phyloP scores from a whole-genome alignment of 768 basidiomycete species.

The Erythrobasidium yunnanense region DNA sequence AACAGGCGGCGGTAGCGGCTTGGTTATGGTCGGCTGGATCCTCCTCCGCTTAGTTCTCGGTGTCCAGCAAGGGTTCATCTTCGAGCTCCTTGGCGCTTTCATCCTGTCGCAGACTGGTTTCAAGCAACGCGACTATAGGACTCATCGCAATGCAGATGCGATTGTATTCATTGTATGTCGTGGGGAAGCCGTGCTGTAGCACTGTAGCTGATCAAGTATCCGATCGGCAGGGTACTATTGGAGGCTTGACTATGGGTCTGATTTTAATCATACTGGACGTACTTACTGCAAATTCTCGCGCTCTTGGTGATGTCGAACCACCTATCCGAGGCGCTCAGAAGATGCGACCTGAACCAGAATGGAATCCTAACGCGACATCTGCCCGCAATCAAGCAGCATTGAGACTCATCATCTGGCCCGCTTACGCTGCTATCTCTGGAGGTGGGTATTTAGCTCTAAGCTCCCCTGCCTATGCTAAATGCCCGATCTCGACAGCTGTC shows the following conservation, averaged over 20 bases:
- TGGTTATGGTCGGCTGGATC: background rate
- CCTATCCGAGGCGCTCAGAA: background rate
- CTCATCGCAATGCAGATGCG: background rate
- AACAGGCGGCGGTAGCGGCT: background rate
- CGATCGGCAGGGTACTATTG: background rate
- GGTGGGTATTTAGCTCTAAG: too few relatives aligned
- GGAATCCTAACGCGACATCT: background rate
- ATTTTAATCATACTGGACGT: background rate
- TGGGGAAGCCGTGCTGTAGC: too few relatives aligned
- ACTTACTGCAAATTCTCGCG: background rate
- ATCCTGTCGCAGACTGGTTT: background rate
- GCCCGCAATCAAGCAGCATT: background rate
- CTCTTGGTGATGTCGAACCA: background rate
- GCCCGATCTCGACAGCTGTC: too few relatives aligned
- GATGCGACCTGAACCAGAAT: background rate
- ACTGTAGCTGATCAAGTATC: too few relatives aligned
- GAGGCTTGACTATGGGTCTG: background rate
- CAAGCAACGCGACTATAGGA: background rate
- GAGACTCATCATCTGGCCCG: background rate
- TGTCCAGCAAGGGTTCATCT: background rate
- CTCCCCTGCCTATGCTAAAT: too few relatives aligned
- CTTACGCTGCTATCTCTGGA: background rate
- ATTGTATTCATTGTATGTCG: background rate
- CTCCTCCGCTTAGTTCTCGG: background rate
- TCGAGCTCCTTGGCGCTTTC: background rate